Conservation (phyloP, 2,329 filamentous ascomycete species). For the Fusarium lyarnte region DNA sequence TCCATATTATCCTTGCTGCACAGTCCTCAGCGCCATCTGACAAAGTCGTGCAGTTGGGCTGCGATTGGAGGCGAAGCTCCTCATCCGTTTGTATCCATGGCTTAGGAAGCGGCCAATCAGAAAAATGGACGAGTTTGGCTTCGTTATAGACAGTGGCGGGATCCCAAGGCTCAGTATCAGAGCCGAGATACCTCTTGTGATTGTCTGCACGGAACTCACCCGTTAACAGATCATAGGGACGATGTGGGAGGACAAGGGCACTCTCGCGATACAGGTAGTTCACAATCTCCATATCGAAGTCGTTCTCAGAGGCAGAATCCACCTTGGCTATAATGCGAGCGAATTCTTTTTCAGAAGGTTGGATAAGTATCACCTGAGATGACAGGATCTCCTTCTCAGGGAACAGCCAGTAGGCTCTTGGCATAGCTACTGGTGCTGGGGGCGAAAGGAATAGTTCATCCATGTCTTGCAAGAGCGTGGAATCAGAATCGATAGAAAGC, state of each 20-base stretch:
- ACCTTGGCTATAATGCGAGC: slow-evolving; percentile 45
- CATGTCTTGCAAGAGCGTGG: slow-evolving; percentile 68
- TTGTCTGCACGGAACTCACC: slow-evolving; percentile 68
- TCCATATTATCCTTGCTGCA: slow-evolving; percentile 34
- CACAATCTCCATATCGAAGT: slow-evolving; percentile 75
- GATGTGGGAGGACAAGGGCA: slow-evolving; percentile 71
- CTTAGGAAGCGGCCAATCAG: slow-evolving; percentile 76
- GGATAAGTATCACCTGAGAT: slow-evolving; percentile 68
- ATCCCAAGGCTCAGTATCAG: slow-evolving; percentile 66
- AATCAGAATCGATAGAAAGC: slow-evolving; percentile 69
- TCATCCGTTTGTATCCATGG: slow-evolving; percentile 52
- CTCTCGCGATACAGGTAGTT: slow-evolving; percentile 69
- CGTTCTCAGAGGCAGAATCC: slow-evolving; percentile 37
- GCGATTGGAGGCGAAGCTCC: slow-evolving; percentile 12
- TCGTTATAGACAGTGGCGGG: slow-evolving; percentile 61
- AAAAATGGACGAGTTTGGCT: slow-evolving; percentile 75
- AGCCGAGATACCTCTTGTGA: slow-evolving; percentile 55
- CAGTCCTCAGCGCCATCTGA: slow-evolving; percentile 60
- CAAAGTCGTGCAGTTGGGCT: slow-evolving; percentile 54
- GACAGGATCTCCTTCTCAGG: slow-evolving; percentile 63
- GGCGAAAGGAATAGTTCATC: slow-evolving; percentile 79
- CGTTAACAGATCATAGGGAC: slow-evolving; percentile 68
- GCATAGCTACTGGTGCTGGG: slow-evolving; percentile 69
- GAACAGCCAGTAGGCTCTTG: slow-evolving; percentile 75
- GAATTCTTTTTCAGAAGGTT: slow-evolving; percentile 67